Evolutionary conservation across 1,284 basidiomycete genomes (phyloP).

Genomic region (Volvariella volvacea): DNA sequence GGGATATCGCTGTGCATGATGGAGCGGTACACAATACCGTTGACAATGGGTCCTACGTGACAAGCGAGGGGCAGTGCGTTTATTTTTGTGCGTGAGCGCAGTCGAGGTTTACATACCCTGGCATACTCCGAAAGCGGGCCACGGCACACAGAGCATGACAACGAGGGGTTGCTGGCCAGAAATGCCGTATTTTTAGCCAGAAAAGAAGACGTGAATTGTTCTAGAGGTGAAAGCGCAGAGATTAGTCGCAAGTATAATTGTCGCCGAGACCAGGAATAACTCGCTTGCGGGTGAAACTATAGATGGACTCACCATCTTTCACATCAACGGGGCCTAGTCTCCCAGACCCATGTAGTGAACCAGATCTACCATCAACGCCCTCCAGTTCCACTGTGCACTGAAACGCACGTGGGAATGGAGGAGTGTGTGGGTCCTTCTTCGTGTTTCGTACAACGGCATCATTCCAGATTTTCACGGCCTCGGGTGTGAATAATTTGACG

Average conservation of each 20-base stretch:
- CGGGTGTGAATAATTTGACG: conserved; percentile 62
- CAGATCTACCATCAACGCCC: conserved; percentile 66
- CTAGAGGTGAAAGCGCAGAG: conserved; percentile 11
- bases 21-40: conserved; percentile 40
- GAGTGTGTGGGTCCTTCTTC: conserved; percentile 3
- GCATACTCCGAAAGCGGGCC: conserved; percentile 32
- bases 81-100: background rate
- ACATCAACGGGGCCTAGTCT: conserved; percentile 56
- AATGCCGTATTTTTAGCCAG: conserved; percentile 45
- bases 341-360: conserved; percentile 34
- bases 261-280: no score
- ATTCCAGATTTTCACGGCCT: conserved; percentile 48
- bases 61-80: conserved; percentile 4
- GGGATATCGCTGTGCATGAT: conserved; percentile 49
- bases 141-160: conserved; percentile 51
- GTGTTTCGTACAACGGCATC: conserved; percentile 17
- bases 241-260: conserved; percentile 8
- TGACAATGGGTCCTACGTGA: conserved; percentile 48
- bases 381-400: conserved; percentile 53
- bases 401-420: conserved; percentile 44
- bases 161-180: conserved; percentile 21
- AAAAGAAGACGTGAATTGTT: conserved; percentile 50
- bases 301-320: conserved; percentile 46
- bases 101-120: conserved; percentile 29
- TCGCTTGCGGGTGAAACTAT: background rate